phyloP scores from a whole-genome alignment of 2,329 filamentous ascomycete genomes.

The Clarireedia hainanense region DNA sequence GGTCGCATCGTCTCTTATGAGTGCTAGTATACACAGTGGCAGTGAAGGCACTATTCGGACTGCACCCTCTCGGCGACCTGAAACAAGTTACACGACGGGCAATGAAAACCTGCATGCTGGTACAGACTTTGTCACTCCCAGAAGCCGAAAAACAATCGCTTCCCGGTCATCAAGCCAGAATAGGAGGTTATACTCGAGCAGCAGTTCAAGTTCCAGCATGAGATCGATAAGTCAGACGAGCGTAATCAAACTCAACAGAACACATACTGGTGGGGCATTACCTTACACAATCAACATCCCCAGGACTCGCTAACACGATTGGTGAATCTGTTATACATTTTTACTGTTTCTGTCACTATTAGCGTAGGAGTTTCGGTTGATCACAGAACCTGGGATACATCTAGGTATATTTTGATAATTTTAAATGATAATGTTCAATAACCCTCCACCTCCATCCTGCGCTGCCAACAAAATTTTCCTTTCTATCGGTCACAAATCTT shows the following conservation, averaged over 20 bases:
- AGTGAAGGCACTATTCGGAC: conserved; percentile 28
- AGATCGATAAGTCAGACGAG: conserved; percentile 23
- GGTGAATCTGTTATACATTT: neutral
- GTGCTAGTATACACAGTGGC: conserved; percentile 16
- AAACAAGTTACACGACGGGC: conserved; percentile 10
- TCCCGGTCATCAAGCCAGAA: conserved; percentile 21
- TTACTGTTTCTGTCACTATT: conserved; percentile 11
- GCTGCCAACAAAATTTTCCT: neutral
- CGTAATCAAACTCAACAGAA: conserved; percentile 24
- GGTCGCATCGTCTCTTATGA: conserved; percentile 17
- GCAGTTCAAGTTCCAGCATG: conserved; percentile 17
- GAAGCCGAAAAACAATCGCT: conserved; percentile 15
- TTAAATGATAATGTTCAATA: conserved; percentile 11
- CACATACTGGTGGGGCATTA: conserved; percentile 19
- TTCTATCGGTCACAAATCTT: neutral
- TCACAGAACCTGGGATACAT: neutral
- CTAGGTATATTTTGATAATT: conserved; percentile 2
- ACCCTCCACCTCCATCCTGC: neutral
- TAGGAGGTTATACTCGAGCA: conserved; percentile 18
- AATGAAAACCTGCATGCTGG: conserved; percentile 16
- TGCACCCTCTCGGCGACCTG: conserved; percentile 15
- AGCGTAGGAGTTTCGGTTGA: conserved; percentile 22
- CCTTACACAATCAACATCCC: conserved; percentile 25
- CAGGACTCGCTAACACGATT: conserved; percentile 10
- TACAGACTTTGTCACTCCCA: conserved; percentile 23